A percentile compares a stretch with the other conserved stretches of the same genome.
phyloP scores from a whole-genome alignment of 371 early-diverging fungal genomes.

The Smittium mucronatum region DNA sequence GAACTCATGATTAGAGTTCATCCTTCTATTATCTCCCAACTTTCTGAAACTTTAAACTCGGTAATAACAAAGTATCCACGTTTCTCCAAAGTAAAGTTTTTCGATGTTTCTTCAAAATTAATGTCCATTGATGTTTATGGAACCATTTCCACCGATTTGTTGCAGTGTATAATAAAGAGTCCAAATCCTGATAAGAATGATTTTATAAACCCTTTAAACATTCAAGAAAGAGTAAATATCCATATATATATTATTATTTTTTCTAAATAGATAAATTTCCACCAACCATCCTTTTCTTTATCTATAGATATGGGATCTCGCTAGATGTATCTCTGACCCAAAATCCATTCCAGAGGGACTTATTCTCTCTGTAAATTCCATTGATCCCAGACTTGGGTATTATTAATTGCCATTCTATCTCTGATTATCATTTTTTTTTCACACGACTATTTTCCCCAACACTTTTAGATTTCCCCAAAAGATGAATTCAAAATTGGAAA shows the following conservation, averaged over 20 bases:
- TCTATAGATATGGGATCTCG: slow-evolving; percentile 1
- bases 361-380: not conserved
- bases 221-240: not conserved
- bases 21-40: slow-evolving; percentile 1
- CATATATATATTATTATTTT: not conserved
- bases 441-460: not conserved
- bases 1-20: not conserved
- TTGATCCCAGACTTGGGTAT: slow-evolving; percentile 9
- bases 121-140: slow-evolving; percentile 12
- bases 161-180: slow-evolving; percentile 3
- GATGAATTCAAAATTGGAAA: not conserved
- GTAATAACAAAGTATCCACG: not conserved
- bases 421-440: not conserved
- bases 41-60: not conserved
- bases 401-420: not conserved
- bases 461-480: not conserved
- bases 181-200: not conserved
- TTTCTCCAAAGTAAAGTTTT: not conserved
- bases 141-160: not conserved
- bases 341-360: slow-evolving; percentile 10
- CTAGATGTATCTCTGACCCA: not conserved
- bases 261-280: not conserved
- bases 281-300: not conserved
- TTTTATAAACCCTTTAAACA: not conserved
- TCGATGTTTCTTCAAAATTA: not conserved